Percentiles rank a stretch among this genome's conserved stretches.
phyloP scores from a whole-genome alignment of 768 basidiomycete species.

The Dendrothele bispora region DNA sequence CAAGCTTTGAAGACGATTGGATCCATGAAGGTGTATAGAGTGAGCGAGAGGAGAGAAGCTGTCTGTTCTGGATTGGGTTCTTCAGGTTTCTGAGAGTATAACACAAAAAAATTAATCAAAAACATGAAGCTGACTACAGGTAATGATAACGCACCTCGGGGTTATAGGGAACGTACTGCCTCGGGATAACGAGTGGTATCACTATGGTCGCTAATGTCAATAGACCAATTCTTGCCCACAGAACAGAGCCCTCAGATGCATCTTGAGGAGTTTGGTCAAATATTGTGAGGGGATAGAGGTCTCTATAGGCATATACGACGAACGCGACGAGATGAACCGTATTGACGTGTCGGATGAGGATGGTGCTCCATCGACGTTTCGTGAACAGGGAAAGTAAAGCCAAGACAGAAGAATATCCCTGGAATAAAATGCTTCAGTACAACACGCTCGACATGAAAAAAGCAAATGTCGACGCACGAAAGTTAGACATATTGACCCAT shows the following conservation, averaged over 20 bases:
- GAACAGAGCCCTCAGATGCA: conserved; percentile 28
- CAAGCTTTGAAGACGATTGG: conserved; percentile 16
- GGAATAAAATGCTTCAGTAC: too few relatives aligned
- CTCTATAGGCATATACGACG: conserved; percentile 48
- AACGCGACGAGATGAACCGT: conserved; percentile 30
- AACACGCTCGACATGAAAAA: too few relatives aligned
- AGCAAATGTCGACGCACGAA: too few relatives aligned
- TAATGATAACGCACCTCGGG: conserved; percentile 29
- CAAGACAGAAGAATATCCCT: too few relatives aligned
- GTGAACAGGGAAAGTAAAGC: too few relatives aligned
- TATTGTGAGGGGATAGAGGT: conserved; percentile 57
- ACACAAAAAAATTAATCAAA: background rate
- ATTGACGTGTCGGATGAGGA: conserved; percentile 3
- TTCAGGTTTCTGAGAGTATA: conserved; percentile 3
- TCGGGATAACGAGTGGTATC: conserved; percentile 52
- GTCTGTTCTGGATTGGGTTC: conserved; percentile 33
- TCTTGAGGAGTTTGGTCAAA: conserved; percentile 41
- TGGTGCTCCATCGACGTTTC: background rate
- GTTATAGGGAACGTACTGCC: conserved; percentile 51
- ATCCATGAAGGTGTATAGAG: conserved; percentile 36
- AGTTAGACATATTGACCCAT: too few relatives aligned
- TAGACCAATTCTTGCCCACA: conserved; percentile 24
- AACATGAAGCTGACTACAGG: background rate
- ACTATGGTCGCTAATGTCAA: conserved; percentile 42
- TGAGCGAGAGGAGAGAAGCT: conserved; percentile 29